Evolutionary conservation across 768 basidiomycete genomes (phyloP).

Genomic region (Pholiota conissans): DNA sequence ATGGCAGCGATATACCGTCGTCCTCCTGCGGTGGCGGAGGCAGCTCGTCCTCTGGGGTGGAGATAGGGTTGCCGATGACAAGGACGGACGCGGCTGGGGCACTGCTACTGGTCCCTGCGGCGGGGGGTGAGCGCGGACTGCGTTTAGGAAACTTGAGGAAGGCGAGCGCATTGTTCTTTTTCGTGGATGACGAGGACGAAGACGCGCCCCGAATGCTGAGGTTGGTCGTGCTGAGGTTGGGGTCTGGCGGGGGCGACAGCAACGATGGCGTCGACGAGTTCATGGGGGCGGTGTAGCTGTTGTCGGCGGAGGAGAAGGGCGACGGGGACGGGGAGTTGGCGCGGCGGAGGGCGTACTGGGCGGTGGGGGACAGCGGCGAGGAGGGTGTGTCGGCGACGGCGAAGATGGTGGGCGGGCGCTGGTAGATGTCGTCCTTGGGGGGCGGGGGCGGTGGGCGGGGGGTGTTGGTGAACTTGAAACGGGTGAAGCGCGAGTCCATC

Average conservation of each 20-base stretch:
- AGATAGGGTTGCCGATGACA: slow-evolving; percentile 9
- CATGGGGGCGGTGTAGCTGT: slow-evolving; percentile 1
- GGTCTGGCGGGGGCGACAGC: slow-evolving; percentile 29
- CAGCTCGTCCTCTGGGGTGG: slow-evolving; percentile 24
- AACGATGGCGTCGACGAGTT: slow-evolving; percentile 30
- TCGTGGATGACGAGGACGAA: slow-evolving; percentile 12
- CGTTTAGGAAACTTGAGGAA: slow-evolving; percentile 45
- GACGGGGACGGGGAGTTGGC: slow-evolving; percentile 32
- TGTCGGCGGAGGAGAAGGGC: slow-evolving; percentile 20
- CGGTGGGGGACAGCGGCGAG: slow-evolving; percentile 39
- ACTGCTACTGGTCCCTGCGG: slow-evolving; percentile 8
- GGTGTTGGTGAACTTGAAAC: slow-evolving; percentile 16
- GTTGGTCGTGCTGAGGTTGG: slow-evolving; percentile 23
- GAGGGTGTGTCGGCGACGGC: slow-evolving; percentile 29
- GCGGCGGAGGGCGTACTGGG: slow-evolving; percentile 32
- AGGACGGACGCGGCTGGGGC: slow-evolving; percentile 5
- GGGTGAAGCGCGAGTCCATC: slow-evolving; percentile 16
- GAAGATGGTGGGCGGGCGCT: slow-evolving; percentile 39
- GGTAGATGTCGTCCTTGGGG: slow-evolving; percentile 62
- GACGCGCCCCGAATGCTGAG: neutral
- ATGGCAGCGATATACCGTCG: slow-evolving; percentile 65
- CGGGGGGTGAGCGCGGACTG: slow-evolving; percentile 28
- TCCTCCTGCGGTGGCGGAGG: slow-evolving; percentile 41
- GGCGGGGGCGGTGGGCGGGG: slow-evolving; percentile 55
- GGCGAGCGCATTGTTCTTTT: slow-evolving; percentile 36